A percentile compares a stretch with the other conserved stretches of the same genome.
Conservation (phyloP, 2,329 filamentous ascomycete species). For the Sclerotinia spermophila region DNA sequence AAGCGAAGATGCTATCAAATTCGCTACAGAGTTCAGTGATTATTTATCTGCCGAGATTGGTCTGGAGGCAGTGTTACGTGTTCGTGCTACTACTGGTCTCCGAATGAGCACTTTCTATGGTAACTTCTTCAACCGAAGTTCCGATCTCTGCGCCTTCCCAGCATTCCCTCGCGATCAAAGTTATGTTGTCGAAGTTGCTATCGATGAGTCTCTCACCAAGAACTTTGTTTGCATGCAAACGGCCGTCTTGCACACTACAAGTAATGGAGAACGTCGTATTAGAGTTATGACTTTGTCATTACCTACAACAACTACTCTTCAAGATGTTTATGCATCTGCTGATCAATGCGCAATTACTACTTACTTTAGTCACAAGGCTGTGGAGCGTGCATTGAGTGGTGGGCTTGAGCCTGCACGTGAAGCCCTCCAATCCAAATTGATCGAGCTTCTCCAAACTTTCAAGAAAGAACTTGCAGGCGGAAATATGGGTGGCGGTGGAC, state of each 20-base stretch:
- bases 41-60: constrained; percentile 97
- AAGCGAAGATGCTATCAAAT: constrained; percentile 94
- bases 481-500: constrained; percentile 85
- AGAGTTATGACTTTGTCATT: constrained; percentile 90
- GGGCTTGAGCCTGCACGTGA: constrained; percentile 90
- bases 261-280: constrained; percentile 94
- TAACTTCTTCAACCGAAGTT: constrained; percentile 98
- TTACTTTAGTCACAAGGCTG: constrained; percentile 96
- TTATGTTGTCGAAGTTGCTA: constrained; percentile 96
- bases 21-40: constrained; percentile 93
- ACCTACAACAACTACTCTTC: constrained; percentile 85
- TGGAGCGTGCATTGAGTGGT: constrained; percentile 80
- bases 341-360: constrained; percentile 91
- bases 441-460: constrained; percentile 91
- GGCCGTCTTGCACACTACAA: constrained; percentile 93
- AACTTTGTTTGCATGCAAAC: constrained; percentile 90
- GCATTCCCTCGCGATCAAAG: constrained; percentile 96
- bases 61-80: constrained; percentile 89
- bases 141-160: constrained; percentile 95
- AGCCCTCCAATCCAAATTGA: constrained; percentile 83
- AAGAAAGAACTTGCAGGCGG: constrained; percentile 94
- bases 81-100: constrained; percentile 88
- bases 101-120: constrained; percentile 98
- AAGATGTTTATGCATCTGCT: constrained; percentile 89
- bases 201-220: constrained; percentile 90